Percentiles rank a stretch among this genome's conserved stretches.
Evolutionary conservation across 129 eudicot genomes (phyloP).

Genomic region (Tanacetum coccineum): DNA sequence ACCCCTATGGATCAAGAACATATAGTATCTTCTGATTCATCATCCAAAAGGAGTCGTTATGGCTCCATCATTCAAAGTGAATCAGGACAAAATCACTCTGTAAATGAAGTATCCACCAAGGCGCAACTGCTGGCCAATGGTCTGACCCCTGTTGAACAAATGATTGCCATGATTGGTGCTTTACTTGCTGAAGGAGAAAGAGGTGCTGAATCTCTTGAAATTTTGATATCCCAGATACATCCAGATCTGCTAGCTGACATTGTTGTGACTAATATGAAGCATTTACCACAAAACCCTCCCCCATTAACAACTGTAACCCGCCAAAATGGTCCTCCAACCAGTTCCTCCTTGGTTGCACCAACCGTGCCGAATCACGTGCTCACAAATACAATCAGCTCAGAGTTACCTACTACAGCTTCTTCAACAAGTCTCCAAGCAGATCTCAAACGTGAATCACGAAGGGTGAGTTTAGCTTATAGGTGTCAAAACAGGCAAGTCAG

Average conservation of each 20-base stretch:
- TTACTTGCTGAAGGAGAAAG: slow-evolving; percentile 94
- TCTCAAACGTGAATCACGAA: slow-evolving; percentile 88
- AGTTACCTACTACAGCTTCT: slow-evolving; percentile 43
- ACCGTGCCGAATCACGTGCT: slow-evolving; percentile 23
- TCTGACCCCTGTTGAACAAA: slow-evolving; percentile 81
- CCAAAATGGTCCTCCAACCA: too few relatives aligned
- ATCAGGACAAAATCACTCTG: slow-evolving; percentile 35
- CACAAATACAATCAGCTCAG: slow-evolving; percentile 27
- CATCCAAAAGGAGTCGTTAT: slow-evolving; percentile 65
- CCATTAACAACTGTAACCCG: slow-evolving; percentile 35
- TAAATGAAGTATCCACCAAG: slow-evolving; percentile 56
- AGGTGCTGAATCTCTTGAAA: slow-evolving; percentile 91
- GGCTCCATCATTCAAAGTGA: slow-evolving; percentile 36
- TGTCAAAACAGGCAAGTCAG: neutral
- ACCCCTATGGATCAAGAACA: slow-evolving; percentile 48
- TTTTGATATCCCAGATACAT: slow-evolving; percentile 75
- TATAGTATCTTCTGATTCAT: slow-evolving; percentile 33
- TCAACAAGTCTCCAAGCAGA: slow-evolving; percentile 45
- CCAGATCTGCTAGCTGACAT: slow-evolving; percentile 96
- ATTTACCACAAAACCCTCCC: slow-evolving; percentile 73
- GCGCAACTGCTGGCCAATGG: slow-evolving; percentile 42
- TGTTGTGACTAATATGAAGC: slow-evolving; percentile 92
- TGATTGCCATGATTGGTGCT: slow-evolving; percentile 90
- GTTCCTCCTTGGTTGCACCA: slow-evolving; percentile 31
- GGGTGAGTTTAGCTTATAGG: slow-evolving; percentile 45